Base-by-base conservation (phyloP, 2,329 filamentous ascomycete genomes). In the Ambrosiella beaveri region DNA sequence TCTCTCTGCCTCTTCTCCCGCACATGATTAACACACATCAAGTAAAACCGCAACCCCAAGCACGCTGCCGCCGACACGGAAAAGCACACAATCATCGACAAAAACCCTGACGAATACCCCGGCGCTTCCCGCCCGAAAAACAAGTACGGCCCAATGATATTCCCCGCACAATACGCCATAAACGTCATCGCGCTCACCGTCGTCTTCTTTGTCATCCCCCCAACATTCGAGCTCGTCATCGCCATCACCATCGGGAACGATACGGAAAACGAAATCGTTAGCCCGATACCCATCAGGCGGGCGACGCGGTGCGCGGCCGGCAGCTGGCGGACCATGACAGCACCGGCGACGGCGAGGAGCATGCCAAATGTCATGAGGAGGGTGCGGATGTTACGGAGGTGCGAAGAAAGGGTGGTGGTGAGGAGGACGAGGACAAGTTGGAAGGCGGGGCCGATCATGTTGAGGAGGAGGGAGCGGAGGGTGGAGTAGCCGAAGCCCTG, bases 141-240 rank as follows among this genome's bases (percentile, higher is more conserved):
- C 1, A 81, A 72, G 64, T 82, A 79, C 0, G 80, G 79, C 0
- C 77, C 79, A 40, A 79, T 75, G 7, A 80, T 76, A 64, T 84
- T 84, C 0, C 81, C 81, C 0, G 73, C 69, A 47, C 76, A 77
- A 74, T 79, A 82, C 1, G 75, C 74, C 49, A 83, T 71, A 64
- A 83, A 83, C 60, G 78, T 64, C 63, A 78, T 73, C 0, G 79
- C 78, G 7, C 81, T 75, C 11, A 77, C 75, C 3, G 78, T 75
- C 0, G 74, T 73, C 63, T 81, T 82, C 69, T 84, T 84, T 1
- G 80, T 84, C 57, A 81, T 78, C 0, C 80, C 81, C 17, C 75
- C 79, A 38, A 81, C 70, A 63, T 84, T 84, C 5, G 77, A 72
- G 0, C 75, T 74, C 39, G 79, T 71, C 68, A 83, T 73, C 8